These are phyloP conservation scores for Rubus idaeus DNA, from an alignment of 306 rosid species.

Conservation along the genomic window DNA sequence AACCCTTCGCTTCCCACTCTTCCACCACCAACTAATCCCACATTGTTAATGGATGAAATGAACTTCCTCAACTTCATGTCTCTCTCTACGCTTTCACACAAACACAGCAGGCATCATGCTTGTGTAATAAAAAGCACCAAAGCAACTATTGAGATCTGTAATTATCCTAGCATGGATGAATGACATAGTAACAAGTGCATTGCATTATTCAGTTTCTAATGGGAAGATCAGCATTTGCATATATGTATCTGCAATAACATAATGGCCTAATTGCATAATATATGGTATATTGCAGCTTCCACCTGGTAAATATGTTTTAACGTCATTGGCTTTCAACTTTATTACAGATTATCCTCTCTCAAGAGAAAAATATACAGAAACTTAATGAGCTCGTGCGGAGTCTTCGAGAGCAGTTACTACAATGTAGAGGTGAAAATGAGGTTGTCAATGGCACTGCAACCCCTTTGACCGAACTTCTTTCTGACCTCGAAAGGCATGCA, in stretches of 20 bases:
- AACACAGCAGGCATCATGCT: not conserved
- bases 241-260: not conserved
- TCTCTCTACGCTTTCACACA: not conserved
- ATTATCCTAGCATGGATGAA: not conserved
- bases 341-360: constrained; percentile 64
- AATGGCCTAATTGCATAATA: not conserved
- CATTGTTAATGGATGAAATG: not conserved
- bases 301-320: not conserved
- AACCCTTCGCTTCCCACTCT: not conserved
- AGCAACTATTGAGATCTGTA: not conserved
- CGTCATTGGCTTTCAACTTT: not conserved
- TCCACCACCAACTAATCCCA: not conserved
- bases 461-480: constrained; percentile 45
- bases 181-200: not conserved
- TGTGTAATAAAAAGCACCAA: not conserved
- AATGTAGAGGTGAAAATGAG: constrained; percentile 46
- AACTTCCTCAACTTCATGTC: not conserved
- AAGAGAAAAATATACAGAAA: constrained; percentile 57
- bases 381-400: constrained; percentile 51
- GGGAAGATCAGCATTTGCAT: not conserved
- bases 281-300: not conserved
- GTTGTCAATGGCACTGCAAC: constrained; percentile 34
- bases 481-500: constrained; percentile 46
- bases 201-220: not conserved
- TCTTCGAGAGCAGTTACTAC: constrained; percentile 45